A percentile compares a stretch with the other conserved stretches of the same genome.
Evolutionary conservation across 2,329 filamentous ascomycete species (phyloP).

Genomic region (Metarhizium brunneum): DNA sequence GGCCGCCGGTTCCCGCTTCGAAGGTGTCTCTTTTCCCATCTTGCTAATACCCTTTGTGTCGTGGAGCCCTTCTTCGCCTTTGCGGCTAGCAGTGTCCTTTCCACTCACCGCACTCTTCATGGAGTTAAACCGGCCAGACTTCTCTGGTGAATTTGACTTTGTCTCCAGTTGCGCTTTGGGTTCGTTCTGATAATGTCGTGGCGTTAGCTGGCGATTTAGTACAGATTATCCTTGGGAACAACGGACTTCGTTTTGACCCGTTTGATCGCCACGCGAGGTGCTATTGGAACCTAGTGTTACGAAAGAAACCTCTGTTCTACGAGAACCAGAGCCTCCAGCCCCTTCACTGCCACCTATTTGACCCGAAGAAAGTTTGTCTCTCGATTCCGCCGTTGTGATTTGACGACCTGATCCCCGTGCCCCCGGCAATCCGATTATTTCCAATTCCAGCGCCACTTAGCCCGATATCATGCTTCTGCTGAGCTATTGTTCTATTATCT

Average conservation of each 20-base stretch:
- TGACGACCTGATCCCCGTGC: constrained; percentile 16
- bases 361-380: constrained; percentile 23
- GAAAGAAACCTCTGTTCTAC: constrained; percentile 17
- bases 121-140: not conserved
- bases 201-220: not conserved
- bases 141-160: not conserved
- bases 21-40: too few species aligned
- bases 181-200: not conserved
- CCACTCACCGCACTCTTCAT: too few species aligned
- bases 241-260: not conserved
- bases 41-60: too few species aligned
- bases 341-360: constrained; percentile 23
- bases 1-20: too few species aligned
- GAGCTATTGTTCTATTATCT: constrained; percentile 10
- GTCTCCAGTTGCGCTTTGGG: not conserved
- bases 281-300: constrained; percentile 6
- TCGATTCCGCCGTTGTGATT: constrained; percentile 13
- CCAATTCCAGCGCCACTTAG: constrained; percentile 23
- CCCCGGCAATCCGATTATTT: constrained; percentile 19
- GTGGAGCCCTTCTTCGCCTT: too few species aligned
- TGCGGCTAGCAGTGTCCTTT: too few species aligned
- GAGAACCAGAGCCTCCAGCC: constrained; percentile 17
- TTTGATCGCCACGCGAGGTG: not conserved
- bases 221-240: too few species aligned
- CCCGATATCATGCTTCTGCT: constrained; percentile 22